Evolutionary conservation across 2,329 filamentous ascomycete genomes (phyloP), one percentile per base, ranked within the genome.

Genomic region (Apiospora sp.): DNA sequence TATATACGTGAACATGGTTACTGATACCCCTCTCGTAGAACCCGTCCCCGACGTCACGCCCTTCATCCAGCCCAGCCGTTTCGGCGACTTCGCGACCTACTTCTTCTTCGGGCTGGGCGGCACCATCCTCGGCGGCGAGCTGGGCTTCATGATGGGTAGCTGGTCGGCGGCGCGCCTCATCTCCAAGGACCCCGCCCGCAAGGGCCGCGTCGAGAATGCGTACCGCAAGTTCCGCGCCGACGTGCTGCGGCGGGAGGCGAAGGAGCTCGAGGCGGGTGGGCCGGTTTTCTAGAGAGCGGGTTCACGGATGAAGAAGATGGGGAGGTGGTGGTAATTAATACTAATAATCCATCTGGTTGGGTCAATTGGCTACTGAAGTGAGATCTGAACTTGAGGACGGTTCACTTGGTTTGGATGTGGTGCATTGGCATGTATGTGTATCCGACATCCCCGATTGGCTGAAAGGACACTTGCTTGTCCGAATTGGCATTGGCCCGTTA

Each of bases 201-300:
- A 83, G 75, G 81, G 84, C 76, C 84, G 91, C 74, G 90, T 93
- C 71, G 89, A 92, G 81, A 86, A 81, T 70, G 92, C 91, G 0
- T 93, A 92, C 74, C 84, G 87, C 75, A 86, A 84, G 72, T 92
- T 92, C 79, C 87, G 87, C 72, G 89, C 89, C 0, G 91, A 93
- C 81, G 86, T 88, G n/a, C 78, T 93, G 77, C 86, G 88, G 76
- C 86, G 85, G 74, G 86, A 93, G 81, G 87, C 91, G 13, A 83
- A 89, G 75, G 77, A 81, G 37, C 75, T 93, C 73, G 90, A 92
- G 44, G 82, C 73, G 81, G 73, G 71, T 10, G 71, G 68, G 13
- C 68, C 64, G 79, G 82, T 75, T 82, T 83, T 51, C 81, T 64
- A 64, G 34, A 41, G n/a, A n/a, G n/a, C n/a, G n/a, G n/a, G n/a